These are phyloP conservation scores for Raphanus raphanistrum DNA, from an alignment of 345 rosid genomes.

Conservation along the genomic window DNA sequence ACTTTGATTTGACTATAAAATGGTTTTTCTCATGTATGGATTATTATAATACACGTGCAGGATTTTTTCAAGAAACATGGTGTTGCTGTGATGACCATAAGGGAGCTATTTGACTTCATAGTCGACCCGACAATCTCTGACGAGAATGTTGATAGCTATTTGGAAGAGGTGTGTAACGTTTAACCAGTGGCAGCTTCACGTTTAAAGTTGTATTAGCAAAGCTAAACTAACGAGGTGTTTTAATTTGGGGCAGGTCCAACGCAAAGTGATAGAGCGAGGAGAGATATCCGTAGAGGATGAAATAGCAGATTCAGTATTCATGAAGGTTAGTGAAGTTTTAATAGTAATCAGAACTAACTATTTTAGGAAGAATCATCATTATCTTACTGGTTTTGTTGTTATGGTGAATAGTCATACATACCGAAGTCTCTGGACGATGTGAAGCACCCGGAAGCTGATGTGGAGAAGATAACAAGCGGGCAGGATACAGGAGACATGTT, in stretches of 20 bases:
- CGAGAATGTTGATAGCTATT: slow-evolving; percentile 69
- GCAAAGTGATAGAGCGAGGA: slow-evolving; percentile 65
- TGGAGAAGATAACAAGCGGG: slow-evolving; percentile 68
- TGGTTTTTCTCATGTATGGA: slow-evolving; percentile 1
- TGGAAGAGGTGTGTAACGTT: slow-evolving; percentile 65
- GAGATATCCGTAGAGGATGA: slow-evolving; percentile 77
- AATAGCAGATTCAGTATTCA: slow-evolving; percentile 87
- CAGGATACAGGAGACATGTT: slow-evolving; percentile 72
- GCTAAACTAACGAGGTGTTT: background rate
- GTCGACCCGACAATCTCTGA: slow-evolving; percentile 90
- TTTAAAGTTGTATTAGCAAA: background rate
- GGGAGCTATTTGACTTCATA: slow-evolving; percentile 91
- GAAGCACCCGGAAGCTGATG: slow-evolving; percentile 76
- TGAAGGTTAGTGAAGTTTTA: slow-evolving; percentile 61
- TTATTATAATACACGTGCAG: slow-evolving; percentile 40
- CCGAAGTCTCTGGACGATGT: slow-evolving; percentile 83
- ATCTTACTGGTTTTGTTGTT: background rate
- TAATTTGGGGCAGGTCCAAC: slow-evolving; percentile 59
- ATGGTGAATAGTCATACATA: slow-evolving; percentile 62
- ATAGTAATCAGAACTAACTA: no score
- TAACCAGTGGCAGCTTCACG: background rate
- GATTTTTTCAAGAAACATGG: slow-evolving; percentile 90
- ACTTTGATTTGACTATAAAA: background rate
- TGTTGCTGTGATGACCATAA: slow-evolving; percentile 88
- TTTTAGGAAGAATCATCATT: background rate